A percentile compares a stretch with the other conserved stretches of the same genome.
Conservation (phyloP, 2,329 filamentous ascomycete genomes). For the Xylaria multiplex region DNA sequence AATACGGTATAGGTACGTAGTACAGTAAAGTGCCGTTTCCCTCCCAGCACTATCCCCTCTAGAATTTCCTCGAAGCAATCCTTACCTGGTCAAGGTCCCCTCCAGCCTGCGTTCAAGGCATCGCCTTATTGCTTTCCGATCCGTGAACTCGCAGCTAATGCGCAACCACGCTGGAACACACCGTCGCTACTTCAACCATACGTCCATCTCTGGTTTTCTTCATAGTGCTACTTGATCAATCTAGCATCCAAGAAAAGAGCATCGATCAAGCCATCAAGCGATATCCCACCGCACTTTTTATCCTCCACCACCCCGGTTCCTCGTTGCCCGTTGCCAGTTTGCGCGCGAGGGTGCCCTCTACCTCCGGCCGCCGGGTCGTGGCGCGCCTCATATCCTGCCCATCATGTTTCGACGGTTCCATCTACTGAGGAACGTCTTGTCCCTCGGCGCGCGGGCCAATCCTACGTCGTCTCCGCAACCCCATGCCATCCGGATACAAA, state of each 20-base stretch:
- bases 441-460: slow-evolving; percentile 37
- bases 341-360: slow-evolving; percentile 14
- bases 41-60: too few relatives aligned
- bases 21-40: not conserved
- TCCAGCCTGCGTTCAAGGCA: slow-evolving; percentile 6
- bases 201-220: not conserved
- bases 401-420: slow-evolving; percentile 47
- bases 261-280: not conserved
- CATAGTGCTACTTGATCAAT: slow-evolving; percentile 1
- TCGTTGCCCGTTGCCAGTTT: not conserved
- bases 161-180: not conserved
- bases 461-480: slow-evolving; percentile 33
- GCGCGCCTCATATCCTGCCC: slow-evolving; percentile 40
- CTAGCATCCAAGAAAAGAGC: not conserved
- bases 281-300: not conserved
- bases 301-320: slow-evolving; percentile 1
- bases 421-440: slow-evolving; percentile 39
- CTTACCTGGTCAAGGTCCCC: not conserved
- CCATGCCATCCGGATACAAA: slow-evolving; percentile 43
- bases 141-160: not conserved
- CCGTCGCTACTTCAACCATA: not conserved
- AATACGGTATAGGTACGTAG: too few relatives aligned
- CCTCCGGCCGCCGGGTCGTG: slow-evolving; percentile 43
- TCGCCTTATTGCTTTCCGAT: slow-evolving; percentile 1
- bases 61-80: too few relatives aligned